Percentiles rank a stretch among this genome's conserved stretches.
phyloP scores from a whole-genome alignment of 495 filamentous ascomycete genomes.

The Penicillium canariense region DNA sequence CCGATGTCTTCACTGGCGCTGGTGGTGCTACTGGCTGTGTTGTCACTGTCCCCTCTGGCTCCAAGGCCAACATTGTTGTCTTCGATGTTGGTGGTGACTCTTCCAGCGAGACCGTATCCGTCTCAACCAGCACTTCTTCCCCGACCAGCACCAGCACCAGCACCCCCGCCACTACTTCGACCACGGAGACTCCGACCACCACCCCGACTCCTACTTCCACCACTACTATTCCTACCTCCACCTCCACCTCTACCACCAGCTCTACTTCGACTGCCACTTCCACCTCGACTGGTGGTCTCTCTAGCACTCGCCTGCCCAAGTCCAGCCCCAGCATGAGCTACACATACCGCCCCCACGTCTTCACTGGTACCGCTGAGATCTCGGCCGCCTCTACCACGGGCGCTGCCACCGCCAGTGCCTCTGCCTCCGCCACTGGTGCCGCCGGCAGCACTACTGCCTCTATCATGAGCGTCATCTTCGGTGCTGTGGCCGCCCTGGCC shows the following conservation, averaged over 20 bases:
- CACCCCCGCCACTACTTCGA: constrained; percentile 25
- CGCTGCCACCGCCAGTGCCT: constrained; percentile 12
- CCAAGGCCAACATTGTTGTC: constrained; percentile 66
- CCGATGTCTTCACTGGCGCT: constrained; percentile 52
- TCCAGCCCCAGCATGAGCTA: constrained; percentile 27
- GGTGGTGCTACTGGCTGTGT: constrained; percentile 76
- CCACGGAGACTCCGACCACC: constrained; percentile 19
- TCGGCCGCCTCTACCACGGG: constrained; percentile 13
- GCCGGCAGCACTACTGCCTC: constrained; percentile 23
- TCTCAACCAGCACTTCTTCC: constrained; percentile 18
- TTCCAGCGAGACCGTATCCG: constrained; percentile 11
- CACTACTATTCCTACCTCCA: constrained; percentile 23
- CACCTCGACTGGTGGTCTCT: constrained; percentile 18
- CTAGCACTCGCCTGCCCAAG: constrained; percentile 18
- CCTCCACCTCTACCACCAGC: constrained; percentile 24
- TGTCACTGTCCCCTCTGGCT: constrained; percentile 69
- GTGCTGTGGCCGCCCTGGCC: constrained; percentile 30
- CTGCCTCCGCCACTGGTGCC: constrained; percentile 21
- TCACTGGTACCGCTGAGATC: constrained; percentile 30
- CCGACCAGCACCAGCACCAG: constrained; percentile 20
- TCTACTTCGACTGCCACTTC: constrained; percentile 19
- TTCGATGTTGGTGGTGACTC: constrained; percentile 42
- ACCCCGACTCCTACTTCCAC: constrained; percentile 23
- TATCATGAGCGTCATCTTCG: constrained; percentile 26
- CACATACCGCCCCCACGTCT: constrained; percentile 35